phyloP scores from a whole-genome alignment of 1,284 basidiomycete genomes.

The Marasmius fiardii region DNA sequence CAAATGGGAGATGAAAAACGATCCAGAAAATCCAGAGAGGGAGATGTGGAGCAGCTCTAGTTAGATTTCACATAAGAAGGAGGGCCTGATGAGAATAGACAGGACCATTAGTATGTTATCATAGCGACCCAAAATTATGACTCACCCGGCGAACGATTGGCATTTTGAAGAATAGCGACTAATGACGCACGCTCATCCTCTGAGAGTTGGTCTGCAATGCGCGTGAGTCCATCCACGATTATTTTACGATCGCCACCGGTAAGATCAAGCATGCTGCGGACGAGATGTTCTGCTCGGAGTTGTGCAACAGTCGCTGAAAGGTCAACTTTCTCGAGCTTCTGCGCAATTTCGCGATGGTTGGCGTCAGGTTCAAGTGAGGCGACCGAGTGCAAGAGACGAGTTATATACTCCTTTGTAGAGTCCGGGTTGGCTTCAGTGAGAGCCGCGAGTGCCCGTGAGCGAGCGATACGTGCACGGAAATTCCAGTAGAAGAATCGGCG shows the following conservation, averaged over 20 bases:
- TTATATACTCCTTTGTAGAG: constrained; percentile 56
- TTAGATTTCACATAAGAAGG: constrained; percentile 32
- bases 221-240: constrained; percentile 62
- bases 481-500: constrained; percentile 97
- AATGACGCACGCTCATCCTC: constrained; percentile 69
- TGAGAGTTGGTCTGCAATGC: constrained; percentile 65
- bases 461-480: constrained; percentile 75
- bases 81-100: constrained; percentile 25
- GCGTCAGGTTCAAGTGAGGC: constrained; percentile 49
- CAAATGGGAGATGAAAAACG: neutral
- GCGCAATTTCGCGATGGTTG: constrained; percentile 53
- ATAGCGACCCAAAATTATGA: constrained; percentile 9
- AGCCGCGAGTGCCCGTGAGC: constrained; percentile 54
- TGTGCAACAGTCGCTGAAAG: constrained; percentile 55
- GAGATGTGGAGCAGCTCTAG: no score
- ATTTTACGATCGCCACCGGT: constrained; percentile 69
- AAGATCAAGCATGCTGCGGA: constrained; percentile 57
- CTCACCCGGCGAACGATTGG: constrained; percentile 51
- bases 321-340: constrained; percentile 66
- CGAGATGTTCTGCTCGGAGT: constrained; percentile 62
- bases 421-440: constrained; percentile 64
- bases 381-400: constrained; percentile 56
- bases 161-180: constrained; percentile 56
- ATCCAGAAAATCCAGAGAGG: neutral
- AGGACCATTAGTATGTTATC: constrained; percentile 1